phyloP scores from a whole-genome alignment of 2,329 filamentous ascomycete genomes.

The Leptographium wingfieldii region DNA sequence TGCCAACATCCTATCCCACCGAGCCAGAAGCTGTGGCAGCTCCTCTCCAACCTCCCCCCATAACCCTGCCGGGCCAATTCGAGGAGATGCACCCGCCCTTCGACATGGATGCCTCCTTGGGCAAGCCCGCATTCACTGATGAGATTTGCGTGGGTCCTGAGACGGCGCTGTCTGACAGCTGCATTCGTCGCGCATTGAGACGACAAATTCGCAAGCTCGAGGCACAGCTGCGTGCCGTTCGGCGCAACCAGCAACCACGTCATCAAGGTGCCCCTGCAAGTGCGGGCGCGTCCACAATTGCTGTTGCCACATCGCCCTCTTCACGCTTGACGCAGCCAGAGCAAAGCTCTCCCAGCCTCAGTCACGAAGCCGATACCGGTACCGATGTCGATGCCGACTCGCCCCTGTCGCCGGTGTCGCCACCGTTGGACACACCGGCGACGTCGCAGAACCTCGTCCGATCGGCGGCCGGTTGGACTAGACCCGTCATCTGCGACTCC shows the following conservation, averaged over 20 bases:
- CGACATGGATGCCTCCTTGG: neutral
- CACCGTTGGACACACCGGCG: neutral
- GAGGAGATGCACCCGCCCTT: neutral
- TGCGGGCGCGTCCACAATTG: neutral
- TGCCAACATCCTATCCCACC: neutral
- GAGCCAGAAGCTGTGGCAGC: neutral
- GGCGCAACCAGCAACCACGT: neutral
- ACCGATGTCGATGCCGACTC: neutral
- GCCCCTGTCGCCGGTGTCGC: neutral
- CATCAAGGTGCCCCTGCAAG: neutral
- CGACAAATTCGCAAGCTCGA: slow-evolving; percentile 5
- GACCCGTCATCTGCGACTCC: neutral
- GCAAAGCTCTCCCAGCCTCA: neutral
- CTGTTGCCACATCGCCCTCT: neutral
- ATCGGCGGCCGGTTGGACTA: neutral
- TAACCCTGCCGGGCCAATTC: neutral
- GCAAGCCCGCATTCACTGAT: neutral
- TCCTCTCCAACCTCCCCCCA: neutral
- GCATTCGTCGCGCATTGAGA: neutral
- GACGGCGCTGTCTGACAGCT: neutral
- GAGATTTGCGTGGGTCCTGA: neutral
- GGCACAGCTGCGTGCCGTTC: neutral
- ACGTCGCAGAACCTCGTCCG: neutral
- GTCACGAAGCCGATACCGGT: neutral
- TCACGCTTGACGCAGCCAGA: neutral